These are phyloP conservation scores for Microdochium paspali DNA, from an alignment of 2,329 filamentous ascomycete genomes.

Conservation along the genomic window DNA sequence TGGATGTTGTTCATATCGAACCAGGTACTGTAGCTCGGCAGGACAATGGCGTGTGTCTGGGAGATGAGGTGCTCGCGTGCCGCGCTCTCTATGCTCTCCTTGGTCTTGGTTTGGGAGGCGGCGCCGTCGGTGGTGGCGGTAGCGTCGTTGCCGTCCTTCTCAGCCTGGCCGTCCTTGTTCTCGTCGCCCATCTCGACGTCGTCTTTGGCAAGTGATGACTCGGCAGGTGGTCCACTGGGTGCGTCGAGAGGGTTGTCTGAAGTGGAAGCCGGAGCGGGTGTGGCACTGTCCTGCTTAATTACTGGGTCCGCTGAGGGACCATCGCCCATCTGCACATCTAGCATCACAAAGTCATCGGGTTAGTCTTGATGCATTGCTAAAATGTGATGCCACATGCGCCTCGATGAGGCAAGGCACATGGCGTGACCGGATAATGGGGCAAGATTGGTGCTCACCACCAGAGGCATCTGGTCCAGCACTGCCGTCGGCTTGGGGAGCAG, in stretches of 20 bases:
- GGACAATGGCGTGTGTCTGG: conserved; percentile 90
- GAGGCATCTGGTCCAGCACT: conserved; percentile 22
- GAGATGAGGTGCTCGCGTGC: conserved; percentile 87
- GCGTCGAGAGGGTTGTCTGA: conserved; percentile 62
- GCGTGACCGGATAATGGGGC: conserved; percentile 4
- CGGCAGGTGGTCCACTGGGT: conserved; percentile 52
- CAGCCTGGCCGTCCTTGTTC: conserved; percentile 35
- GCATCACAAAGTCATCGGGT: not conserved
- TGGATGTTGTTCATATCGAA: conserved; percentile 96
- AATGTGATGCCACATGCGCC: not conserved
- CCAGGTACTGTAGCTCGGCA: conserved; percentile 97
- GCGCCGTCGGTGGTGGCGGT: conserved; percentile 34
- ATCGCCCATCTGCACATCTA: conserved; percentile 58
- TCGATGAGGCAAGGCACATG: not conserved
- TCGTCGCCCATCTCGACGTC: conserved; percentile 77
- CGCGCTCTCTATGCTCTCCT: conserved; percentile 72
- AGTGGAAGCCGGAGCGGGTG: conserved; percentile 41
- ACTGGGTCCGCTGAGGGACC: conserved; percentile 32
- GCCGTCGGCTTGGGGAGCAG: conserved; percentile 36
- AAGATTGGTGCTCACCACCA: conserved; percentile 38
- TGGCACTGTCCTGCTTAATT: conserved; percentile 53
- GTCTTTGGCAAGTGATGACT: conserved; percentile 50
- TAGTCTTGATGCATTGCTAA: not conserved
- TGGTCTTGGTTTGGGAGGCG: conserved; percentile 57
- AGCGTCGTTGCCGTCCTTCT: conserved; percentile 33